Percentiles rank a stretch among this genome's conserved stretches.
Conservation (phyloP, 2,329 filamentous ascomycete genomes). For the Diaporthe vexans region DNA sequence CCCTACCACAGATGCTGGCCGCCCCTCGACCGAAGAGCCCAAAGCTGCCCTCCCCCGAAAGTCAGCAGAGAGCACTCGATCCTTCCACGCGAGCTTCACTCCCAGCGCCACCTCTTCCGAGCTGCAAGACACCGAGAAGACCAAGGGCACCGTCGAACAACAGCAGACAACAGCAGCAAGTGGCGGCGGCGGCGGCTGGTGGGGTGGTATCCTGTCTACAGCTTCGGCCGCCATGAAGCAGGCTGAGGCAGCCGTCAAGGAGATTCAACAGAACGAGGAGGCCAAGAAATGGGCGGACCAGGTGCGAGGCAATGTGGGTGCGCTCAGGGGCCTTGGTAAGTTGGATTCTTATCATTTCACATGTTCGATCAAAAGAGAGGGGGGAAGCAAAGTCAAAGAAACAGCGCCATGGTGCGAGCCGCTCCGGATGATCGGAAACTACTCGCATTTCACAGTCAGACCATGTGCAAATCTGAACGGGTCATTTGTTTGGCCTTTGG, state of each 20-base stretch:
- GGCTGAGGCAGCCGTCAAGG: conserved; percentile 91
- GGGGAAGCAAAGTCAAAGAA: neutral
- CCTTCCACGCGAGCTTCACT: conserved; percentile 80
- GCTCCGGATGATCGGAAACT: neutral
- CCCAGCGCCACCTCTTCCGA: conserved; percentile 76
- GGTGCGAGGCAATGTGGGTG: conserved; percentile 88
- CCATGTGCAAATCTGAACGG: neutral
- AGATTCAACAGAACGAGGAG: conserved; percentile 96
- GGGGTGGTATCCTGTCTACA: conserved; percentile 86
- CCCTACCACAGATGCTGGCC: conserved; percentile 63
- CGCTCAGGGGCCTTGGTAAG: conserved; percentile 81
- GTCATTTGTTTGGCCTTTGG: neutral
- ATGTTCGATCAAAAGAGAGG: neutral
- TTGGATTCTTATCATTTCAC: conserved; percentile 34
- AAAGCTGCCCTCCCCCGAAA: conserved; percentile 66
- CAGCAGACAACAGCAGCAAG: conserved; percentile 47
- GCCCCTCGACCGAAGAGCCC: conserved; percentile 76
- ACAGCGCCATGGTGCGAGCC: neutral
- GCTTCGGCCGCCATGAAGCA: conserved; percentile 91
- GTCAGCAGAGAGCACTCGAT: conserved; percentile 82
- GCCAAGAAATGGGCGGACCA: conserved; percentile 97
- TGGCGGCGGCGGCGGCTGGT: conserved; percentile 45
- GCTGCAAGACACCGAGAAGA: conserved; percentile 68
- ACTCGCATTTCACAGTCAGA: neutral
- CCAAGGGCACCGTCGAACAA: conserved; percentile 61